Percentiles rank a stretch among this genome's conserved stretches.
These are phyloP conservation scores for Paradendryphiella salina DNA, from an alignment of 2,329 filamentous ascomycete species.

Conservation along the genomic window DNA sequence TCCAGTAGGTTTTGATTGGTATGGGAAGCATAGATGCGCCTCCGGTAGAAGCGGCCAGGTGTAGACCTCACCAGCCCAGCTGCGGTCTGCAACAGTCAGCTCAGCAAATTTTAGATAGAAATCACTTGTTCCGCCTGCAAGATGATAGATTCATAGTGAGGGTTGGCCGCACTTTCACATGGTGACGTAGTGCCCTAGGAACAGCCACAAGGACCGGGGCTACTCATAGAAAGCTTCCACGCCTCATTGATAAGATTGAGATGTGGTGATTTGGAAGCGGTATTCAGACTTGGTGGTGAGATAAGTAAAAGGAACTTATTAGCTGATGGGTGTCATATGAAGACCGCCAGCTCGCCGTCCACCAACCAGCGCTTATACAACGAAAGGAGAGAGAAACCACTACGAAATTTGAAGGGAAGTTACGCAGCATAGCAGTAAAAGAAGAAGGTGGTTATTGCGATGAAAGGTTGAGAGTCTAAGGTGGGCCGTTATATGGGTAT, in stretches of 20 bases:
- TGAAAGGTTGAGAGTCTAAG: neutral
- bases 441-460: neutral
- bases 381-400: neutral
- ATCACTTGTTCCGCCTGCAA: neutral
- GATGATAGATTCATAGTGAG: neutral
- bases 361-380: neutral
- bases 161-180: conserved; percentile 3
- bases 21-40: no score
- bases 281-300: conserved; percentile 11
- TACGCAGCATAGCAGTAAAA: neutral
- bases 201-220: neutral
- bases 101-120: no score
- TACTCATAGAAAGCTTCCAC: neutral
- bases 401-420: neutral
- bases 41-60: neutral
- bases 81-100: neutral
- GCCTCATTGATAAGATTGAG: neutral
- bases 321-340: conserved; percentile 4
- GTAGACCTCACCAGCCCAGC: neutral
- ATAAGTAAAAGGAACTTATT: conserved; percentile 7
- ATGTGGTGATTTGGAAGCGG: neutral
- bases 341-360: conserved; percentile 1
- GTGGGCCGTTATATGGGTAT: conserved; percentile 49
- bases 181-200: conserved; percentile 3
- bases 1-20: neutral